Conservation (phyloP, 768 basidiomycete genomes). For the Leucocoprinus sp. region DNA sequence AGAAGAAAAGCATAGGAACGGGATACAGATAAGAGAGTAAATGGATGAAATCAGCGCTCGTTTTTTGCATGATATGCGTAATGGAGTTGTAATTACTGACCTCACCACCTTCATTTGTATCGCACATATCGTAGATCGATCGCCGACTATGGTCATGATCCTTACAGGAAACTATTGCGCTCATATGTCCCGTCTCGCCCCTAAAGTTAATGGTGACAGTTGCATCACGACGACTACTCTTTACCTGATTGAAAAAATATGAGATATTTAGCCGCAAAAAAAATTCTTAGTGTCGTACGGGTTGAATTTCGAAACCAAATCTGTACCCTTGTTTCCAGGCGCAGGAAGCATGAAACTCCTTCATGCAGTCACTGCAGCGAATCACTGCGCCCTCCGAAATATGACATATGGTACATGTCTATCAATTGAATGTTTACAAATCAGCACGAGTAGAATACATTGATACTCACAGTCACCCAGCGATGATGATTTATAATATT, state of each 20-base stretch:
- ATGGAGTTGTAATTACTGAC: conserved; percentile 32
- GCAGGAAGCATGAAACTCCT: conserved; percentile 82
- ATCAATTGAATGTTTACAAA: conserved; percentile 6
- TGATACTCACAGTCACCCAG: conserved; percentile 60
- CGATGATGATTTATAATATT: conserved; percentile 61
- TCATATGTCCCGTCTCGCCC: conserved; percentile 73
- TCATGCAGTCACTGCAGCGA: conserved; percentile 74
- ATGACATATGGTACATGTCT: conserved; percentile 76
- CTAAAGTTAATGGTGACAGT: conserved; percentile 65
- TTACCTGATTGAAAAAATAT: conserved; percentile 43
- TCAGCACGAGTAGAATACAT: not conserved
- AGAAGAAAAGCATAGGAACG: conserved; percentile 2
- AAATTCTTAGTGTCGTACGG: conserved; percentile 48
- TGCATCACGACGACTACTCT: conserved; percentile 64
- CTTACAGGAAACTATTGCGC: conserved; percentile 68
- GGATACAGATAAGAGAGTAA: not conserved
- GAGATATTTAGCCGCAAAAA: not conserved
- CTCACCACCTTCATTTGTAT: conserved; percentile 74
- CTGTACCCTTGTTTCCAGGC: conserved; percentile 79
- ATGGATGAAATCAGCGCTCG: no score
- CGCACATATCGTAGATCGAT: conserved; percentile 76
- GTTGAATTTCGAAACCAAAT: conserved; percentile 90
- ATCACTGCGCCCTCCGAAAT: conserved; percentile 70
- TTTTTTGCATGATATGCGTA: not conserved
- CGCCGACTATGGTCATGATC: conserved; percentile 61